Conservation (phyloP, 306 rosid species). For the Oxytropis ochrocephala region DNA sequence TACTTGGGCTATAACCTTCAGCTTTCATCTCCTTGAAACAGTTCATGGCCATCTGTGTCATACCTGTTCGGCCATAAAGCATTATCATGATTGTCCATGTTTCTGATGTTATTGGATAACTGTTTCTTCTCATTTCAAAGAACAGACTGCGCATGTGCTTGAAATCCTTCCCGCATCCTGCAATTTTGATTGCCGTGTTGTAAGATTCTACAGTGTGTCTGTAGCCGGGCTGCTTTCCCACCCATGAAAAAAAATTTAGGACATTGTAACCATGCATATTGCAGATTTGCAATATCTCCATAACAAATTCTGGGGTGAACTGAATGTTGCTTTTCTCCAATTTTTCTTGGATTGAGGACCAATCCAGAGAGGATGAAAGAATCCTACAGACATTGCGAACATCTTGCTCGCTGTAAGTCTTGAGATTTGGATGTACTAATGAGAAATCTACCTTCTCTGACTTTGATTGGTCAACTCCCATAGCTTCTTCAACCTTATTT, state of each 20-base stretch:
- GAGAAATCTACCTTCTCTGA: constrained; percentile 16
- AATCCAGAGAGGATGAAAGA: constrained; percentile 46
- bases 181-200: constrained; percentile 79
- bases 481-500: constrained; percentile 22
- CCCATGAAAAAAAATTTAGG: constrained; percentile 73
- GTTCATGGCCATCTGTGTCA: constrained; percentile 67
- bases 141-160: constrained; percentile 79
- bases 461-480: constrained; percentile 20
- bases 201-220: constrained; percentile 64
- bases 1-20: constrained; percentile 43
- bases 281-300: constrained; percentile 45
- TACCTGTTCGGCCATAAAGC: constrained; percentile 83
- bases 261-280: constrained; percentile 39
- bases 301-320: constrained; percentile 66
- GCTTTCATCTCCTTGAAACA: constrained; percentile 70
- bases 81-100: constrained; percentile 94
- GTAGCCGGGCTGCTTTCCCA: constrained; percentile 54
- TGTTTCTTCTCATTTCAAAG: constrained; percentile 78
- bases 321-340: constrained; percentile 45
- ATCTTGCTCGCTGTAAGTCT: constrained; percentile 43
- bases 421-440: constrained; percentile 18
- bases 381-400: constrained; percentile 40
- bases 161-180: constrained; percentile 84
- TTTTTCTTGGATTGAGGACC: constrained; percentile 47
- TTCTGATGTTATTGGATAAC: constrained; percentile 48